phyloP scores from a whole-genome alignment of 805 yeast genomes.

The Candida ipomoeae region DNA sequence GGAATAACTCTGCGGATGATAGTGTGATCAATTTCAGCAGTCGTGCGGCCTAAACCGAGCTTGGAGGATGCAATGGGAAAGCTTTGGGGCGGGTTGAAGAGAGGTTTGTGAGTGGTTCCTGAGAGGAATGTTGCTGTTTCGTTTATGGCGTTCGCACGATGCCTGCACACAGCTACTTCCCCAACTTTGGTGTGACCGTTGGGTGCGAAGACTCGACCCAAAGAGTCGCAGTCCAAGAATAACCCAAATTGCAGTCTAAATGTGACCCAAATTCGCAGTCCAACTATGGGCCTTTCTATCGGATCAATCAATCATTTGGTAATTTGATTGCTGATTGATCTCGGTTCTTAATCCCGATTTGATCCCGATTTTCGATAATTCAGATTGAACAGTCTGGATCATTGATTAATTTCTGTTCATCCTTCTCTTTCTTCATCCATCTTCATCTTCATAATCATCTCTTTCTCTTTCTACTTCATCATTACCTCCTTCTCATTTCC shows the following conservation, averaged over 20 bases:
- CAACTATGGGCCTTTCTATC: neutral
- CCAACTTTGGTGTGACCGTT: slow-evolving; percentile 1
- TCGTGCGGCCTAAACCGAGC: neutral
- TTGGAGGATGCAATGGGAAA: neutral
- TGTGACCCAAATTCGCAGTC: neutral
- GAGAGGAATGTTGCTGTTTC: slow-evolving; percentile 3
- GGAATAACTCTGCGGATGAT: too few species aligned
- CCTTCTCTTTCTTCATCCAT: too few species aligned
- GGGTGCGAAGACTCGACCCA: slow-evolving; percentile 3
- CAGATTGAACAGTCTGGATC: too few species aligned
- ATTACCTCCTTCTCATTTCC: too few species aligned
- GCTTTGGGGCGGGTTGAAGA: neutral
- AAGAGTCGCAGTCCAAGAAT: neutral
- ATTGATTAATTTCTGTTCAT: too few species aligned
- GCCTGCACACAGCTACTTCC: slow-evolving; percentile 1
- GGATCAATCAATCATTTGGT: too few species aligned
- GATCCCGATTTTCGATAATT: too few species aligned
- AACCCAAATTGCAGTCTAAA: neutral
- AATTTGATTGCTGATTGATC: too few species aligned
- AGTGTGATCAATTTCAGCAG: too few species aligned
- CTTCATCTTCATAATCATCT: too few species aligned
- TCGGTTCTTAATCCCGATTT: too few species aligned
- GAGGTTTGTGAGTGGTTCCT: neutral
- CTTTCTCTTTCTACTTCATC: too few species aligned
- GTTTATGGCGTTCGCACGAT: slow-evolving; percentile 1